Evolutionary conservation across 2,329 filamentous ascomycete species (phyloP), one percentile per base, ranked within the genome.

Genomic region (Podosphaera fusca): DNA sequence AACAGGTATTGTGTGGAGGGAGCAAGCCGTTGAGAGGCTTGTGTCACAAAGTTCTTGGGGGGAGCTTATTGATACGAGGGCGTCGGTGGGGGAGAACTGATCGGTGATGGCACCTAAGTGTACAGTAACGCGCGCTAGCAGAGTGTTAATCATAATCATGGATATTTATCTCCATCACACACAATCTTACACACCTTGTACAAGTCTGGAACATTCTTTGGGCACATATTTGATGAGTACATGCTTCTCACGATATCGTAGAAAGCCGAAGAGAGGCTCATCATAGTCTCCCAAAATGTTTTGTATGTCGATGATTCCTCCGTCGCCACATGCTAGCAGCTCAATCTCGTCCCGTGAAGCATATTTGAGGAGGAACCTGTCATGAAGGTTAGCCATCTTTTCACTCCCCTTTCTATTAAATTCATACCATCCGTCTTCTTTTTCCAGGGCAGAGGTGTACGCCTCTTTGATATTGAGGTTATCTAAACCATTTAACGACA

Each of bases 401-500:
- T 31, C 49, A 54, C 35, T 58, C 21, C 49, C n/a, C 42, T 55
- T 56, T 55, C 51, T 38, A 21, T 52, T 40, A 49, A 12, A 58
- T 58, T 57, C 63, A 64, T 61, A 96, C 92, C 92, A 98, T 83
- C 88, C 89, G 73, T 88, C 89, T 58, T 87, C 80, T 71, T 96
- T 92, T 59, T 79, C 78, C 64, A 82, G 74, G 58, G 87, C 85
- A 64, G 79, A 74, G 67, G 89, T 84, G 71, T 94, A 83, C 66
- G 89, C 88, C 72, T 94, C 87, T 71, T 82, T 79, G 71, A 98
- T 78, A 67, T 80, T 78, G 64, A 78, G 74, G 72, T 81, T 78
- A 73, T 95, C 89, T 72, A 96, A 77, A 62, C 92, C 92, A 81
- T 95, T 95, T 71, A 96, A 77, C 75, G 90, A 95, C 90, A 96